Percentiles rank a stretch among this genome's conserved stretches.
Conservation (phyloP, 768 basidiomycete species). For the Steccherinum ochraceum region DNA sequence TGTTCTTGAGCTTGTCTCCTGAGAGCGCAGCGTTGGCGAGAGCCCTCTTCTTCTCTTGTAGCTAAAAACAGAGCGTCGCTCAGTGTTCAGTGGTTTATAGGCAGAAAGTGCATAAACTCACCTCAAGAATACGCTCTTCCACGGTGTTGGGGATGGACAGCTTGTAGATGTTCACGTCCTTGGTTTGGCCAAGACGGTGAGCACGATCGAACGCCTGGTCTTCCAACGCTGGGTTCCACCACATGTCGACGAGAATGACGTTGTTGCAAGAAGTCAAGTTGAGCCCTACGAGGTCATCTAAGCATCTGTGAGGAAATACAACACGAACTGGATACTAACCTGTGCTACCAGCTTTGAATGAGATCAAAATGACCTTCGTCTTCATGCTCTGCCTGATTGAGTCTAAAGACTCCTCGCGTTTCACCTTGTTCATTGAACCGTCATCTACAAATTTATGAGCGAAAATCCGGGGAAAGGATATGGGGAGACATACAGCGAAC, state of each 20-base stretch:
- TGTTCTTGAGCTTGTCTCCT: constrained; percentile 82
- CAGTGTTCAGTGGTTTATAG: background rate
- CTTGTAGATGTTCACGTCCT: constrained; percentile 84
- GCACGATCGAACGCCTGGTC: constrained; percentile 94
- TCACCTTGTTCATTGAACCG: constrained; percentile 72
- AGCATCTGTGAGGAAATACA: background rate
- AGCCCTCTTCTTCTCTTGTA: constrained; percentile 90
- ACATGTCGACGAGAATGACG: constrained; percentile 87
- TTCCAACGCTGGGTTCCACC: constrained; percentile 92
- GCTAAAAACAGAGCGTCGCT: constrained; percentile 27
- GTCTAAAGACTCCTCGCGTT: constrained; percentile 70
- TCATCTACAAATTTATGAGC: constrained; percentile 55
- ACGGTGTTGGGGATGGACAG: constrained; percentile 83
- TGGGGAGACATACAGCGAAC: constrained; percentile 72
- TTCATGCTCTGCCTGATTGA: constrained; percentile 57
- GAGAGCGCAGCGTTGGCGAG: constrained; percentile 80
- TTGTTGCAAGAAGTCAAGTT: constrained; percentile 93
- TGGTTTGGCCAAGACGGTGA: constrained; percentile 84
- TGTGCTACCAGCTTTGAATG: constrained; percentile 95
- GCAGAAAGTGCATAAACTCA: constrained; percentile 25
- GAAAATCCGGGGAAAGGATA: background rate
- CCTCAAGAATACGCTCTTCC: constrained; percentile 78
- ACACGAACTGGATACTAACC: constrained; percentile 35
- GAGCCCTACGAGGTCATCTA: constrained; percentile 45
- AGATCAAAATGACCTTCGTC: constrained; percentile 81